Base-by-base conservation (phyloP, 805 yeast species). In the Candida insectalens region DNA sequence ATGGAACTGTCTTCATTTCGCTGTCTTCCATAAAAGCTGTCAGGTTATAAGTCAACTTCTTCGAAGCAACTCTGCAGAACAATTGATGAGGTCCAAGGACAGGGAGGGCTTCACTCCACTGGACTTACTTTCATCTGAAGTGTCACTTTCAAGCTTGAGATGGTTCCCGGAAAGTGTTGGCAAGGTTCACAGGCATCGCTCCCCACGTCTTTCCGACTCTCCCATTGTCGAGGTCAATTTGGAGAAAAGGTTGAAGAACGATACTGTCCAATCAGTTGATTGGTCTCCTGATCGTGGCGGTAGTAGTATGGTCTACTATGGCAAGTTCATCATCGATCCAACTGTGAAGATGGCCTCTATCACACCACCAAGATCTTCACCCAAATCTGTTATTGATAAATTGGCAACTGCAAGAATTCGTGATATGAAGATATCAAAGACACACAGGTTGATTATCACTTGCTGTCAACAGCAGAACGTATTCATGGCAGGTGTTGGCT, bases 1-100 rank as follows among this genome's bases (percentile, higher is more conserved):
- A 2, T 87, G 94, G 80, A 81, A 83, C 28, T 73, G 84, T 18
- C 60, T 88, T 19, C 96, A 88, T 53, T 70, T 75, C 39, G 73
- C 85, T 4, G 58, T 82, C 10, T 71, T 63, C 42, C 58, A 69
- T 40, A 81, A 75, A 22, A 63, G 78, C 35, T 56, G 78, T 27
- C 48, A 67, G 14, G 69, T 80, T 47, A 75, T 78, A 7, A 67
- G 63, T 34, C 53, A 55, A 6, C 42, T 75, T 7, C 35, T 72
- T 7, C 36, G 46, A 4, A 25, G 42, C 3, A 30, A 38, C 3
- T 38, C 35, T 22, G 38, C 40, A 13, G 48, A 55, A 10, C 47
- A 56, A 1, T 50, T 76, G 7, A 49, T 78, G 21, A 65, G 66
- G 26, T 59, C 70, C 19, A 77, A 76, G 44, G 96, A 87, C 55